phyloP scores from a whole-genome alignment of 352 stramenopile species.

The Pythium dissimile region DNA sequence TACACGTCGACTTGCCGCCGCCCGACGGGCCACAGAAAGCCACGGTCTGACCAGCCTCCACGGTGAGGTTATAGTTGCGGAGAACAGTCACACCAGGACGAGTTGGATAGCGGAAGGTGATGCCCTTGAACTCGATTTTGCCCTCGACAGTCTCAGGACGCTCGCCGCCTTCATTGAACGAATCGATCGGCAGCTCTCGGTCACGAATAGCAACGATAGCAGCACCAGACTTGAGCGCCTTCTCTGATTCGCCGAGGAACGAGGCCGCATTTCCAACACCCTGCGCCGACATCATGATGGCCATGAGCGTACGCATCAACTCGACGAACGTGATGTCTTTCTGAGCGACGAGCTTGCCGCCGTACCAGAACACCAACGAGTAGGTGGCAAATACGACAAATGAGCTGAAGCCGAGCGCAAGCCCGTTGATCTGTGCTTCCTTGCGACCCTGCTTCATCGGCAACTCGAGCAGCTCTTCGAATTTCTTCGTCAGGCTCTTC shows the following conservation, averaged over 20 bases:
- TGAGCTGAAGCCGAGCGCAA: slow-evolving; percentile 64
- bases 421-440: slow-evolving; percentile 26
- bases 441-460: slow-evolving; percentile 15
- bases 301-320: slow-evolving; percentile 34
- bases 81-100: no score
- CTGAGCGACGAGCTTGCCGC: slow-evolving; percentile 29
- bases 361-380: slow-evolving; percentile 48
- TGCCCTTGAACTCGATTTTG: no score
- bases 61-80: no score
- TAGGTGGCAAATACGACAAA: slow-evolving; percentile 30
- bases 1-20: slow-evolving; percentile 15
- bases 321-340: slow-evolving; percentile 29
- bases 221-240: slow-evolving; percentile 19
- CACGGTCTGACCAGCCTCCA: no score
- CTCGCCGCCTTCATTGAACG: slow-evolving; percentile 24
- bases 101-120: no score
- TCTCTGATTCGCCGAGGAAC: slow-evolving; percentile 72
- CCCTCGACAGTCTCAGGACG: slow-evolving; percentile 18
- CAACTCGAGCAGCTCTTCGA: slow-evolving; percentile 10
- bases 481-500: slow-evolving; percentile 15
- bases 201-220: slow-evolving; percentile 38
- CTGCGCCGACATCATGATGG: slow-evolving; percentile 32
- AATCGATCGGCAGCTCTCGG: slow-evolving; percentile 38
- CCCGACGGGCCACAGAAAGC: no score
- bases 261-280: slow-evolving; percentile 21